phyloP scores from a whole-genome alignment of 306 rosid species.

The Adenanthera pavonina region DNA sequence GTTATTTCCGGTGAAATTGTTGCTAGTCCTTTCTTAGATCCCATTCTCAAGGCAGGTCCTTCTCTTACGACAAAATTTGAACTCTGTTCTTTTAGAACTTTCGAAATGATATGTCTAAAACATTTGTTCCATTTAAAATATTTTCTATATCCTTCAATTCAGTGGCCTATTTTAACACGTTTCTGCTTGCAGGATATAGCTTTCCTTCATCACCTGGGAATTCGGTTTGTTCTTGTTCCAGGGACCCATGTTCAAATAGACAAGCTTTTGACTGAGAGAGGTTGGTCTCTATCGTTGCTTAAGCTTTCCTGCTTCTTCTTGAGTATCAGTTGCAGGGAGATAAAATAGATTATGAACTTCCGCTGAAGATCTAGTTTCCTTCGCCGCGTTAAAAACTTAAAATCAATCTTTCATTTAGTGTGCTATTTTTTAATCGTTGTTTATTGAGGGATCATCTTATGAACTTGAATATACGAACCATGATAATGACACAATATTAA shows the following conservation, averaged over 20 bases:
- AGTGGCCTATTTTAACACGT: not conserved
- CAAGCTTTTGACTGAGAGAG: conserved; percentile 80
- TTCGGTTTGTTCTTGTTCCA: conserved; percentile 87
- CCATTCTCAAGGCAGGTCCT: conserved; percentile 79
- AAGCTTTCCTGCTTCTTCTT: conserved; percentile 20
- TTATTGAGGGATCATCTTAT: not conserved
- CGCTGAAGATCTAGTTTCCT: not conserved
- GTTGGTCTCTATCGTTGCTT: conserved; percentile 48
- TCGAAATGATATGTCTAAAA: not conserved
- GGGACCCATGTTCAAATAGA: conserved; percentile 92
- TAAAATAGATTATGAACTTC: not conserved
- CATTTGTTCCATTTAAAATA: not conserved
- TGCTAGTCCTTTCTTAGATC: conserved; percentile 66
- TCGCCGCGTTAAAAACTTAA: not conserved
- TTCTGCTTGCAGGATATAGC: conserved; percentile 86
- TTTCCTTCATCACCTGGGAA: conserved; percentile 93
- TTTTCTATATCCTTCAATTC: not conserved
- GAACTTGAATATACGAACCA: not conserved
- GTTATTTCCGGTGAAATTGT: conserved; percentile 89
- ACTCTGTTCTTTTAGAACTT: conserved; percentile 14
- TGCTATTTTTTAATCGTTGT: not conserved
- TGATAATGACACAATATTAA: not conserved
- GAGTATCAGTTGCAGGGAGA: not conserved
- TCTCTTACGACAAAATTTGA: not conserved
- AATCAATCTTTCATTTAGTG: not conserved